These are phyloP conservation scores for Fusarium nanum DNA, from an alignment of 2,329 filamentous ascomycete species.

Conservation along the genomic window DNA sequence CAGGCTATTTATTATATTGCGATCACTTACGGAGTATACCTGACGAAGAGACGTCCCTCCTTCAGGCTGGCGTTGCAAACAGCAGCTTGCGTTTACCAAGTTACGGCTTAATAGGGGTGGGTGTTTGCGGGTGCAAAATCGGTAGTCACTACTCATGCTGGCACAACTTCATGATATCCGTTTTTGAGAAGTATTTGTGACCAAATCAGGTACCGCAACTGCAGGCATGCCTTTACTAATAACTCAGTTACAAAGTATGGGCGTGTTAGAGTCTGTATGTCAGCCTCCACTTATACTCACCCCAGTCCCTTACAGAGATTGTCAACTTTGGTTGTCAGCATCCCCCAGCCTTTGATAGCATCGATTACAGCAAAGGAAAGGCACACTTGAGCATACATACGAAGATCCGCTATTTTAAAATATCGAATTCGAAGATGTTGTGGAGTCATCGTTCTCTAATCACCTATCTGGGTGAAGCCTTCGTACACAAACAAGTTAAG, in stretches of 20 bases:
- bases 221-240: background rate
- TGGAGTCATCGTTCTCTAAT: background rate
- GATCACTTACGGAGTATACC: background rate
- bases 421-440: background rate
- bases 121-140: background rate
- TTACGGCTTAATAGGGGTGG: background rate
- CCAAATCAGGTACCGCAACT: background rate
- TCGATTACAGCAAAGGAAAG: background rate
- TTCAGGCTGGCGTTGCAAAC: background rate
- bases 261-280: background rate
- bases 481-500: background rate
- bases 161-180: background rate
- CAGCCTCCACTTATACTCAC: conserved; percentile 15
- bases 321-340: conserved; percentile 2
- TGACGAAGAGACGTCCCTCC: background rate
- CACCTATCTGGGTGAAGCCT: conserved; percentile 5
- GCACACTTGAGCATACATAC: background rate
- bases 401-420: background rate
- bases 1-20: background rate
- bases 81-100: background rate
- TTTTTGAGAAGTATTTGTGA: background rate
- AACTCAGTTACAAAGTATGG: background rate
- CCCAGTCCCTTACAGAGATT: background rate
- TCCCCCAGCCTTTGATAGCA: background rate
- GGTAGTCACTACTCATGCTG: background rate